phyloP scores from a whole-genome alignment of 768 basidiomycete genomes.

The Mycena epipterygia region DNA sequence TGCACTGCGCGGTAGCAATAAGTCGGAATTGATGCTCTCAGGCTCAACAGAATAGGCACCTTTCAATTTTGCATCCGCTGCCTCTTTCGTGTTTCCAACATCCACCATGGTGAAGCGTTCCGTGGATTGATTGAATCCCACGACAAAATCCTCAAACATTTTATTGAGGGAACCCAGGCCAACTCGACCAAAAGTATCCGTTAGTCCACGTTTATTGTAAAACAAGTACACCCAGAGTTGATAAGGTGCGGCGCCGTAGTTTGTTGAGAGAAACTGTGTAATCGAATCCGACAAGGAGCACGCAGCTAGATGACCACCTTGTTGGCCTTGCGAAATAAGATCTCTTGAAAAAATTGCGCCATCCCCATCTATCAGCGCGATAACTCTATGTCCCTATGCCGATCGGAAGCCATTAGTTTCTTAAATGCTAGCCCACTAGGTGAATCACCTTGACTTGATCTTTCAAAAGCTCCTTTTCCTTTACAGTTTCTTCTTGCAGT shows the following conservation, averaged over 20 bases:
- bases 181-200: constrained; percentile 62
- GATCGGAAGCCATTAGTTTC: neutral
- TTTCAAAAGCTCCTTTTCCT: constrained; percentile 54
- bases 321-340: constrained; percentile 66
- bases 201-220: constrained; percentile 72
- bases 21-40: neutral
- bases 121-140: constrained; percentile 79
- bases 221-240: constrained; percentile 76
- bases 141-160: constrained; percentile 73
- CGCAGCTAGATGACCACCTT: constrained; percentile 71
- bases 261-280: constrained; percentile 49
- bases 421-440: neutral
- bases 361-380: constrained; percentile 77
- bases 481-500: constrained; percentile 52
- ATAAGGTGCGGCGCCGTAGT: constrained; percentile 54
- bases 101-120: constrained; percentile 79
- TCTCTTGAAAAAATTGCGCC: constrained; percentile 70
- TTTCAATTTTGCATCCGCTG: constrained; percentile 82
- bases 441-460: constrained; percentile 55
- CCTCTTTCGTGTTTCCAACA: constrained; percentile 80
- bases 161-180: constrained; percentile 51
- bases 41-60: constrained; percentile 53
- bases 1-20: constrained; percentile 52
- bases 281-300: constrained; percentile 59
- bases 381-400: constrained; percentile 60